phyloP scores from a whole-genome alignment of 78 protist species.

The Emiliania huxleyi region DNA sequence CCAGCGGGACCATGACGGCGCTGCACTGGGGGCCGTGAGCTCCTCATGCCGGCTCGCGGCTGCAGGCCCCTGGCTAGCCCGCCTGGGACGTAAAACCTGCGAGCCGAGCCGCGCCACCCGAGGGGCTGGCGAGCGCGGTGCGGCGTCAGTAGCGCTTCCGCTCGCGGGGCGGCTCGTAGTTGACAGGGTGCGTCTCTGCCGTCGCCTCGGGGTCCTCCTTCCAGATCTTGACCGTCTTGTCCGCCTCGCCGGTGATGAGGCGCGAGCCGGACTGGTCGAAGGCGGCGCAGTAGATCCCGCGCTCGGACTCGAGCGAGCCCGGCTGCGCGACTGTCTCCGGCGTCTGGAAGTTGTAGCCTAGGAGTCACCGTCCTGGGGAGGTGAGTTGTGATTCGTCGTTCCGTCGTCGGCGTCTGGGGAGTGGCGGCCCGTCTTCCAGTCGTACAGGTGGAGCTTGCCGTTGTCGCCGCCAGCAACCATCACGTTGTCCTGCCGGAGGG shows the following conservation, averaged over 20 bases:
- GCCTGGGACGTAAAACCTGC: no score
- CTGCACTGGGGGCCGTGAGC: no score
- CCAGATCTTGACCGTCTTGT: slow-evolving; percentile 78
- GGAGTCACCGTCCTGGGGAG: no score
- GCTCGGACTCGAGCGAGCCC: slow-evolving; percentile 70
- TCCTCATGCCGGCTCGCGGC: no score
- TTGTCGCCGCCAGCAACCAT: slow-evolving; percentile 63
- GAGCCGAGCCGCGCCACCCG: no score
- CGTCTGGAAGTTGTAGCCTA: slow-evolving; percentile 89
- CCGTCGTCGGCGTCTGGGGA: no score
- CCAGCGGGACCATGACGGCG: no score
- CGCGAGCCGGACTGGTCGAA: slow-evolving; percentile 91
- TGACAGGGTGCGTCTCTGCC: slow-evolving; percentile 43
- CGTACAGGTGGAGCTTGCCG: slow-evolving; percentile 91
- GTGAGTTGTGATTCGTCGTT: no score
- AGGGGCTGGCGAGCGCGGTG: no score
- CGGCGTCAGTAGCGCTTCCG: slow-evolving; percentile 20
- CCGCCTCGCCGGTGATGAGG: slow-evolving; percentile 93
- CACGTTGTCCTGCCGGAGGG: slow-evolving; percentile 29
- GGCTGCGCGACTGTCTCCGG: slow-evolving; percentile 76
- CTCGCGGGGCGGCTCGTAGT: slow-evolving; percentile 19
- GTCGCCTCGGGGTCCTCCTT: slow-evolving; percentile 53
- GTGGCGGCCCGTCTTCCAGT: slow-evolving; percentile 93
- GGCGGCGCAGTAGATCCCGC: slow-evolving; percentile 75
- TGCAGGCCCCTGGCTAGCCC: no score